Base-by-base conservation (phyloP, 2,329 filamentous ascomycete species). In the Pyrenophora graminea region DNA sequence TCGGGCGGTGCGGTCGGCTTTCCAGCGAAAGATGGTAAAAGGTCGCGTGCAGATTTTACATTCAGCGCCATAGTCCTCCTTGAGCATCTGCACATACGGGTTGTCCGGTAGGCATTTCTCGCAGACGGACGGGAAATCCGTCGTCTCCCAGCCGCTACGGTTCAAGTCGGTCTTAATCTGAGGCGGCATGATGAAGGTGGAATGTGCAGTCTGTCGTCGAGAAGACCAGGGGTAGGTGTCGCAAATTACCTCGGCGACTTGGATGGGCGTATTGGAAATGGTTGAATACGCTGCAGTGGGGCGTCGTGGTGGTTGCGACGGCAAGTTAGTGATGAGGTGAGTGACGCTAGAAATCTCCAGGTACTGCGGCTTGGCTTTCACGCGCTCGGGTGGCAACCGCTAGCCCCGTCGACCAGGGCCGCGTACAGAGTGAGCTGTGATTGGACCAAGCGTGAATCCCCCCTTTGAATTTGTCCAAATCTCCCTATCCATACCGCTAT, bases 11-110 rank as follows among this genome's bases (percentile, higher is more conserved):
- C 94, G 90, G 72, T 96, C 92, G 58, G 90, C 87, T 66, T 93
- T 93, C 93, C 93, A 99, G 65, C 87, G 85, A 74, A 99, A 99
- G 46, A 97, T 84, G 21, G 94, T 97, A 69, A 97, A 99, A 0
- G 94, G 94, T 55, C 94, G 85, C 6, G 93, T 97, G 76, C 94
- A 99, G 61, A 85, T 81, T 69, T 84, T 84, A 75, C 81, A 83
- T 74, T 77, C 77, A 50, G 88, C 90, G 65, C 91, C 94, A 67
- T 95, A 87, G 74, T 99, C 93, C 71, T 97, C 91, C 76, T 99
- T 99, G 54, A 99, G 82, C 92, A 99, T 97, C 76, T 97, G 94
- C 37, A 99, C 94, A 69, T 96, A 99, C 2, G 93, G 93, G 67
- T 97, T 97, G 56, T 96, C 92, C 13, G 93, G 92, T 2, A 99